These are phyloP conservation scores for Ilex asprella DNA, from an alignment of 257 asterid genomes.

Conservation along the genomic window DNA sequence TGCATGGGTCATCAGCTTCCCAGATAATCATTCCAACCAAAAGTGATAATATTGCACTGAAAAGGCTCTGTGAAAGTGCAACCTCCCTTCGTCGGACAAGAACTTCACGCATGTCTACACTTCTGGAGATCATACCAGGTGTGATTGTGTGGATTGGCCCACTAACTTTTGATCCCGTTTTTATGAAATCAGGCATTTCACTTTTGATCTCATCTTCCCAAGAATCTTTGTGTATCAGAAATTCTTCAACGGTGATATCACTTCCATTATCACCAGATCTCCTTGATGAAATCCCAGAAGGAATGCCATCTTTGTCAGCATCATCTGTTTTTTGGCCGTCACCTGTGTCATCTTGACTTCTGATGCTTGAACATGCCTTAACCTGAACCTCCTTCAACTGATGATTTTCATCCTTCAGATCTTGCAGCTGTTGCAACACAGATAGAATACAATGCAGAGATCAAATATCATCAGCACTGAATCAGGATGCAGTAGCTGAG, in stretches of 20 bases:
- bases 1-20: slow-evolving; percentile 58
- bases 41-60: slow-evolving; percentile 44
- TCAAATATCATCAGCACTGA: no score
- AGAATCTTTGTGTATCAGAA: slow-evolving; percentile 6
- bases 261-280: slow-evolving; percentile 10
- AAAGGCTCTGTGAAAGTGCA: slow-evolving; percentile 46
- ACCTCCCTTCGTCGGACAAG: slow-evolving; percentile 25
- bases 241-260: slow-evolving; percentile 34
- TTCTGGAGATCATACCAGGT: neutral
- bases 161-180: neutral
- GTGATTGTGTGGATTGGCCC: slow-evolving; percentile 2
- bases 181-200: slow-evolving; percentile 5
- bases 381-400: slow-evolving; percentile 35
- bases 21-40: slow-evolving; percentile 53
- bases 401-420: slow-evolving; percentile 35
- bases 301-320: neutral
- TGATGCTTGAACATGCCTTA: slow-evolving; percentile 21
- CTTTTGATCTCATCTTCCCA: slow-evolving; percentile 10
- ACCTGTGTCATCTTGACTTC: neutral
- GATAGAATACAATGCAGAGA: neutral
- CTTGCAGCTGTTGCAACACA: slow-evolving; percentile 36
- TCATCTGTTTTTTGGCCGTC: neutral
- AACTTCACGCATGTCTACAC: neutral
- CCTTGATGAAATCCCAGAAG: slow-evolving; percentile 5
- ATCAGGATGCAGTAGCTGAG: no score